Evolutionary conservation across 345 rosid species (phyloP), one percentile per base, ranked within the genome.

Genomic region (Hypericum androsaemum): DNA sequence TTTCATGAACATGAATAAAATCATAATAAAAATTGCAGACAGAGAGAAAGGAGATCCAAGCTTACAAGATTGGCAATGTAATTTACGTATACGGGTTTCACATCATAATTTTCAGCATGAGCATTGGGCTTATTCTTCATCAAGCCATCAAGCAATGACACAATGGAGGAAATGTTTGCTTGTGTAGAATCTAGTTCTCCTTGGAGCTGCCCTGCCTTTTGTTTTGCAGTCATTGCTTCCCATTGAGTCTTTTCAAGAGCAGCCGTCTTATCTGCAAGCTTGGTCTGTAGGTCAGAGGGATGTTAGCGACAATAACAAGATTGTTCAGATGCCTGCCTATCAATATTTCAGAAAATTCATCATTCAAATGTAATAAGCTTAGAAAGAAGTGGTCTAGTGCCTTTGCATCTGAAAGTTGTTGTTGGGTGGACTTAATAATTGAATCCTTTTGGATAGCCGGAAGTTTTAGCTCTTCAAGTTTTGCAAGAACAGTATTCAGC

Each of bases 181-280:
- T 82, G 83, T 52, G 76, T 53, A 44, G 82, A 45, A 36, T 76
- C 75, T 46, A 88, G 73, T 62, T 88, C 82, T 71, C 79, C 79
- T 61, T 82, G 80, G 50, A 94, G 94, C 76, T 83, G 80, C 59
- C 54, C 89, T 37, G 64, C 87, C 71, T 65, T 83, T 11, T 63
- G 53, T 54, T 75, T 74, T 37, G 89, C 69, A 52, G 86, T 74
- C 80, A 78, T 83, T 57, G 84, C 88, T 71, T 94, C 88, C 99
- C 99, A 94, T 58, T 75, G 97, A 41, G 73, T 65, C 79, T 83
- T 94, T 60, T 94, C 99, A 43, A 88, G 69, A 9, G 88, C 82
- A 39, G 99, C 99, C 71, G 88, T 97, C 77, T 68, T 92, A 75
- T 92, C 99, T 37, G 97, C 99, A 61, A 88, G 95, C 71, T 85